Evolutionary conservation across 2,329 filamentous ascomycete genomes (phyloP), one percentile per base, ranked within the genome.

Genomic region (Plectosphaerella cucumerina): DNA sequence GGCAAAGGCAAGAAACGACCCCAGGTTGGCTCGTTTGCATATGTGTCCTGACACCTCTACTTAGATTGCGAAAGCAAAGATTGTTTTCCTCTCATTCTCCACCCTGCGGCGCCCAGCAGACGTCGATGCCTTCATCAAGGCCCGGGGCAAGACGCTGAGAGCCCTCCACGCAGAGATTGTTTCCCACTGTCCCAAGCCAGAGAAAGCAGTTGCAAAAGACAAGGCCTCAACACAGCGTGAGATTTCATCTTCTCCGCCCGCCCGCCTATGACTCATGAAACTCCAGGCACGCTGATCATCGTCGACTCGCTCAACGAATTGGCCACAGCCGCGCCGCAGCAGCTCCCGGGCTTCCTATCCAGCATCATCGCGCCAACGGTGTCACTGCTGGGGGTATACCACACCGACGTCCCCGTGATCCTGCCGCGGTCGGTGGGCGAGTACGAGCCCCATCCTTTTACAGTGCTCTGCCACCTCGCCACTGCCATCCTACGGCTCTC

Each of bases 261-360:
- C 3, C 12, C 21, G 31, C 3, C 35, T 45, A 44, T 54, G 51
- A 55, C 53, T 54, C 51, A 53, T 48, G 18, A 11, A 17, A 31
- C 18, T 14, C 15, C 51, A 93, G 87, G 82, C 66, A 81, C 77
- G 33, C 79, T 97, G 45, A 72, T 97, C 31, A 74, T 97, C 48
- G 77, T 97, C 60, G 92, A 97, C 73, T 84, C 84, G 3, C 80
- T 97, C 14, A 86, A 92, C 62, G 76, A 82, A 4, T 76, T 96
- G 4, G 70, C 77, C 33, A 69, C 78, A 22, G 62, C 72, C 3
- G 70, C 76, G 54, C 73, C 80, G 2, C 75, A 83, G 34, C 76
- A 80, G 55, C 74, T 90, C 10, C 81, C 84, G 14, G 72, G 76
- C 51, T 91, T 90, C 64, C 84, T 94, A 47, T 88, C 85, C 21